Evolutionary conservation across 2,329 filamentous ascomycete species (phyloP), one percentile per base, ranked within the genome.

Genomic region (Chaetothyriales sp.): DNA sequence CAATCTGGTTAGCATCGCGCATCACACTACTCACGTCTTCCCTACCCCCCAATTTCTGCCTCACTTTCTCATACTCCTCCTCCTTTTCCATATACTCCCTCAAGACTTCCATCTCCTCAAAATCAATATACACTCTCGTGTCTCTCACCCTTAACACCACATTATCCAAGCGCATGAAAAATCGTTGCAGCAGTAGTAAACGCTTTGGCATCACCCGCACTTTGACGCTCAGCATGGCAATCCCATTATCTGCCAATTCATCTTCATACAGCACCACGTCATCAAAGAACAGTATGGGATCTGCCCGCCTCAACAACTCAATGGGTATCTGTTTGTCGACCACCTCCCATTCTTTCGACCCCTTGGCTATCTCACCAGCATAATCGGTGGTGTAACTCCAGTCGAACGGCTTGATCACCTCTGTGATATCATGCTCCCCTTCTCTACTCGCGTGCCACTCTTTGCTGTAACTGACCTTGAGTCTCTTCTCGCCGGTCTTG

Each of bases 341-440:
- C 51, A 70, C 59, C 2, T 54, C 48, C 52, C 79, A 74, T 15
- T 63, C 58, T 4, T 64, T 65, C 9, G 61, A 52, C 5, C 52
- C 52, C 2, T 61, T 61, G 40, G 64, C 63, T 43, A 83, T 69
- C 2, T 84, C 87, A 48, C 92, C 92, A 52, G 77, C 77, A 69
- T 95, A 98, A 59, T 83, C 77, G 37, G 90, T 95, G 59, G 82
- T 92, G 70, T 97, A 98, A 56, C 88, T 95, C 92, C 92, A 98
- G 71, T 98, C 92, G 66, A 94, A 98, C 2, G 90, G 89, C 71
- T 89, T 89, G 51, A 98, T 87, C 22, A 95, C 83, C 65, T 95
- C 88, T 65, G 87, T 88, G 66, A 98, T 95, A 62, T 85, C 79
- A 58, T 89, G 85, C 48, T 85, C 84, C 61, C 86, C 86, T 67